A percentile compares a stretch with the other conserved stretches of the same genome.
Evolutionary conservation across 2,329 filamentous ascomycete species (phyloP).

Genomic region (Amphichorda felina): DNA sequence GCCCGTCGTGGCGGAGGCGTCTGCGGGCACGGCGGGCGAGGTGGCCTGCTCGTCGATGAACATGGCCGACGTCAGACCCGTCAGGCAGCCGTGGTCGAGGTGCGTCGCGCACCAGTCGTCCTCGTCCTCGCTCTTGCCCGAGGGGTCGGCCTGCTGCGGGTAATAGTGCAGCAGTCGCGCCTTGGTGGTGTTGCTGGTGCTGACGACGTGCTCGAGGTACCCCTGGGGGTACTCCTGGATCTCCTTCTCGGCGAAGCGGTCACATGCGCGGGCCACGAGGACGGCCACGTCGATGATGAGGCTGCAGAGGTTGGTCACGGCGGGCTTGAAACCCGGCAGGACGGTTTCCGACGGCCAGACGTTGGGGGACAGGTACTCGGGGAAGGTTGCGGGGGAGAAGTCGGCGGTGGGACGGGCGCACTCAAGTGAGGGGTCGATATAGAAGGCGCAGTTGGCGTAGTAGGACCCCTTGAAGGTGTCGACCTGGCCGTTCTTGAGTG

Average conservation of each 20-base stretch:
- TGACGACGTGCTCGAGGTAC: conserved; percentile 80
- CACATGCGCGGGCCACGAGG: conserved; percentile 82
- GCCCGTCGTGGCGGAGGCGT: conserved; percentile 7
- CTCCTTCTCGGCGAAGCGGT: conserved; percentile 69
- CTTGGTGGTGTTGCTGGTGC: conserved; percentile 78
- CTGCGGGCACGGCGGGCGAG: conserved; percentile 19
- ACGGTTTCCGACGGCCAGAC: conserved; percentile 61
- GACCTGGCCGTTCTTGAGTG: conserved; percentile 63
- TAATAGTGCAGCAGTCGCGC: conserved; percentile 90
- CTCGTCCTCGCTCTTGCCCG: conserved; percentile 30
- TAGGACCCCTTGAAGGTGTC: conserved; percentile 76
- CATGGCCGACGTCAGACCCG: conserved; percentile 89
- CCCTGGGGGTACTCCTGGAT: conserved; percentile 59
- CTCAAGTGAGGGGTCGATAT: conserved; percentile 50
- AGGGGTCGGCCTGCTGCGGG: conserved; percentile 39
- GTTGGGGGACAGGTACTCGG: conserved; percentile 83
- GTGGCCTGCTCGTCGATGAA: conserved; percentile 67
- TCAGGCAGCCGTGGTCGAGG: conserved; percentile 86
- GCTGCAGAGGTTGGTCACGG: conserved; percentile 64
- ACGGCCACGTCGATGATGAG: conserved; percentile 85
- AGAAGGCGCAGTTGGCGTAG: conserved; percentile 76
- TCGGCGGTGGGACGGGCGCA: conserved; percentile 47
- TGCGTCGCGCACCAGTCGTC: conserved; percentile 95
- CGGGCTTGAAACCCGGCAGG: conserved; percentile 63
- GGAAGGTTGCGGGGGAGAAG: conserved; percentile 52